These are phyloP conservation scores for Musa beccarii DNA, from an alignment of 176 grass and related monocot species.

Conservation along the genomic window DNA sequence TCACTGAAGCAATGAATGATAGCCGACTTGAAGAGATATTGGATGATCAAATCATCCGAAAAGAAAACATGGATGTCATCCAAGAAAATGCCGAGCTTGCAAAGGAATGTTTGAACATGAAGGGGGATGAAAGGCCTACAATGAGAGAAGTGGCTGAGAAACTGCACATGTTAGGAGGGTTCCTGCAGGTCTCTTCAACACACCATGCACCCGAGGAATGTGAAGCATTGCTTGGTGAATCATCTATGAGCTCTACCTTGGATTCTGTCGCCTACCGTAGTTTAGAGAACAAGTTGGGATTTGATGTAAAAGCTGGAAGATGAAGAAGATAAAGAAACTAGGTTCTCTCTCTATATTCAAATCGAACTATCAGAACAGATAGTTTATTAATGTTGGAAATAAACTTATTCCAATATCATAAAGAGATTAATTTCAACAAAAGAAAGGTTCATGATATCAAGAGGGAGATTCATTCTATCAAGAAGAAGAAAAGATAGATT, in stretches of 20 bases:
- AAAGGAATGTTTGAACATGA: conserved; percentile 46
- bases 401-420: too few relatives aligned
- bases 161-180: conserved; percentile 17
- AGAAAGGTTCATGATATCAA: too few relatives aligned
- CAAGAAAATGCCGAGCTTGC: conserved; percentile 35
- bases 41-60: conserved; percentile 30
- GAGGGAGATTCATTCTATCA: too few relatives aligned
- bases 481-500: too few relatives aligned
- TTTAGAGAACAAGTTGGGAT: too few relatives aligned
- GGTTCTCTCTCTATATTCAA: too few relatives aligned
- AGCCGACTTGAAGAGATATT: conserved; percentile 35
- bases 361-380: too few relatives aligned
- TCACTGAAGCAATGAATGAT: conserved; percentile 26
- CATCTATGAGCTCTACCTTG: neutral
- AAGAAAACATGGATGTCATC: conserved; percentile 25
- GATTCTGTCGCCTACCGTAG: too few relatives aligned
- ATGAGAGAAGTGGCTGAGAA: conserved; percentile 55
- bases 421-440: too few relatives aligned
- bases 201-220: conserved; percentile 23
- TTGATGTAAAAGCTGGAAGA: too few relatives aligned
- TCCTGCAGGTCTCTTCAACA: neutral
- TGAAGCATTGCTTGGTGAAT: conserved; percentile 36
- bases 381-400: too few relatives aligned
- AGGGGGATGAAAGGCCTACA: conserved; percentile 42
- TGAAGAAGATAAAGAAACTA: too few relatives aligned